A percentile compares a stretch with the other conserved stretches of the same genome.
phyloP scores from a whole-genome alignment of 139 green algal species.

The Yamagishiella unicocca region DNA sequence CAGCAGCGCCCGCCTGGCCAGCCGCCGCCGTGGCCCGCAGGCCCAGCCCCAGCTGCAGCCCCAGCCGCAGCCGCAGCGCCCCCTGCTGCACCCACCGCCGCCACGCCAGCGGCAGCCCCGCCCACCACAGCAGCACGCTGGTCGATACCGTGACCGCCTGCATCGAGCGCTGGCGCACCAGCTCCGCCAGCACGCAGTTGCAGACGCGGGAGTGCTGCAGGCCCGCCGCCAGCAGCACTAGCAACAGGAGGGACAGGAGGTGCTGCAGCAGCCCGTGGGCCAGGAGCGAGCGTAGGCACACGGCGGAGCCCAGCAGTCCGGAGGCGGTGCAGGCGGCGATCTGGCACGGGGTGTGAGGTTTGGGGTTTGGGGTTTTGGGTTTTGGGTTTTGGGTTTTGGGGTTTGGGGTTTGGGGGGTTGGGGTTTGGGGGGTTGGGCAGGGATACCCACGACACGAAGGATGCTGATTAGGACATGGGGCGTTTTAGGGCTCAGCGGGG shows the following conservation, averaged over 20 bases:
- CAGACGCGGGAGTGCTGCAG: neutral
- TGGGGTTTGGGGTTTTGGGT: no score
- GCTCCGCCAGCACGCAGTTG: neutral
- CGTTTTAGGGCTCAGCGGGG: no score
- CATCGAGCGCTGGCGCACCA: neutral
- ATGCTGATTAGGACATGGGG: no score
- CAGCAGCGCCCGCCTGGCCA: no score
- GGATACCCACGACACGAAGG: neutral
- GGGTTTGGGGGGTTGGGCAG: no score
- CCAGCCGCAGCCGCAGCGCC: neutral
- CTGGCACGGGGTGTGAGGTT: no score
- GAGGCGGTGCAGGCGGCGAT: neutral
- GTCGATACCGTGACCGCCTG: neutral
- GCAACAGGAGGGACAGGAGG: neutral
- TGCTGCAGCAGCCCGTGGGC: conserved; percentile 17
- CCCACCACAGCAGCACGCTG: neutral
- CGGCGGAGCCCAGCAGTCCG: neutral
- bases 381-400: no score
- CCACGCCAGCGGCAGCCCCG: neutral
- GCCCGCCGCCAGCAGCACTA: neutral
- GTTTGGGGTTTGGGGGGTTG: no score
- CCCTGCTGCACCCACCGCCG: neutral
- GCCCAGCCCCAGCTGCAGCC: neutral
- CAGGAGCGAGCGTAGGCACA: neutral
- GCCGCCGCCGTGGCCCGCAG: neutral